Conservation (phyloP, 2,329 filamentous ascomycete species). For the Trichoderma guizhouense region DNA sequence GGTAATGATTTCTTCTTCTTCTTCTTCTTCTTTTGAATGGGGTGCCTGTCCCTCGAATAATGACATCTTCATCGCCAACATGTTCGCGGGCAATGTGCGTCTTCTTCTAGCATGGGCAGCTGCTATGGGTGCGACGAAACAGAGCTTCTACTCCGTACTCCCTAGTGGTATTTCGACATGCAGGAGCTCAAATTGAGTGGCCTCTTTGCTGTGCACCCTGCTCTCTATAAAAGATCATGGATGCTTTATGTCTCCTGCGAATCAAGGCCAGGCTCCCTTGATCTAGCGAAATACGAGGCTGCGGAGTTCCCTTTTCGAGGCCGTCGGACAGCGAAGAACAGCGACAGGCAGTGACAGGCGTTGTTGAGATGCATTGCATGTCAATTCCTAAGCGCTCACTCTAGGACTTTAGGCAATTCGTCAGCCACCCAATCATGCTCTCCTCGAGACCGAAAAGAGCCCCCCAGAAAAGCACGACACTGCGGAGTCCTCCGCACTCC, state of each 20-base stretch:
- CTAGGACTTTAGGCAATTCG: neutral
- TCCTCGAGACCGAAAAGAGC: neutral
- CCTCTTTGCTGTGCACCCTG: neutral
- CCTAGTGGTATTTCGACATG: neutral
- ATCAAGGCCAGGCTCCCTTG: neutral
- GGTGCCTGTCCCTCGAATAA: neutral
- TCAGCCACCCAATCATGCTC: neutral
- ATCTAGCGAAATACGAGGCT: neutral
- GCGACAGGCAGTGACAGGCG: neutral
- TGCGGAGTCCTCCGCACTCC: conserved; percentile 17
- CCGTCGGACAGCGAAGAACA: neutral
- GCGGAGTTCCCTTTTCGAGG: neutral
- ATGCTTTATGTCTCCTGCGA: neutral
- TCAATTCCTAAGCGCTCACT: neutral
- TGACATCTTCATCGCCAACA: neutral
- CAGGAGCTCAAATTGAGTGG: neutral
- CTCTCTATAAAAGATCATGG: neutral
- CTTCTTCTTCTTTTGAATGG: neutral
- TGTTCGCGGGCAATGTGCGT: neutral
- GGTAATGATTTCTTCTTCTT: neutral
- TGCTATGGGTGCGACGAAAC: neutral
- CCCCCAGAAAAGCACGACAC: conserved; percentile 1
- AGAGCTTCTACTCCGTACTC: neutral
- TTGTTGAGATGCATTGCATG: neutral
- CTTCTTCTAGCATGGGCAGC: neutral